Evolutionary conservation across 352 stramenopile genomes (phyloP).

Genomic region (Globisporangium solare): DNA sequence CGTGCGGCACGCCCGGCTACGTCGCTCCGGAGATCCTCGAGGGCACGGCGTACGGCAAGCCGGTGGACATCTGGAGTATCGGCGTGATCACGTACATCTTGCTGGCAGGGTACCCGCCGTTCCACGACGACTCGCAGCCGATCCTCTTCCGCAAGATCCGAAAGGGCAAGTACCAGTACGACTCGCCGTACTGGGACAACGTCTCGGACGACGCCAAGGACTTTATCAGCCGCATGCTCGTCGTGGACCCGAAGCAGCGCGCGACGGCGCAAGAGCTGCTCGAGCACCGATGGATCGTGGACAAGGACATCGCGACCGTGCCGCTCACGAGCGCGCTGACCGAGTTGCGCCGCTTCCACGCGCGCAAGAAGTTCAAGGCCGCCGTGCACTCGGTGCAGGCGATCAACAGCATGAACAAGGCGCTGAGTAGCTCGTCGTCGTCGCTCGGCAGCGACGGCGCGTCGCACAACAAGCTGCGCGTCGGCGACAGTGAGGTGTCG

Average conservation of each 20-base stretch:
- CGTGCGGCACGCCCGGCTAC: conserved; percentile 75
- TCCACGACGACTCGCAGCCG: conserved; percentile 93
- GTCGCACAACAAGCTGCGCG: conserved; percentile 14
- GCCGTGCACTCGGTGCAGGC: conserved; percentile 75
- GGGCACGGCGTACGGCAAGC: conserved; percentile 65
- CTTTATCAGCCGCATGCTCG: conserved; percentile 84
- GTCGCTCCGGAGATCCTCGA: conserved; percentile 78
- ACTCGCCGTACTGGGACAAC: conserved; percentile 88
- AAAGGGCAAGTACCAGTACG: conserved; percentile 84
- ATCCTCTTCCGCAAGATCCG: conserved; percentile 89
- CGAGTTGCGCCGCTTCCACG: conserved; percentile 77
- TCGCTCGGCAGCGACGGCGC: conserved; percentile 14
- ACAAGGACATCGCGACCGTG: conserved; percentile 60
- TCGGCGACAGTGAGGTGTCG: conserved; percentile 35
- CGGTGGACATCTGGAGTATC: conserved; percentile 88
- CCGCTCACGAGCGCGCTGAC: conserved; percentile 70
- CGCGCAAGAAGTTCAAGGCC: conserved; percentile 80
- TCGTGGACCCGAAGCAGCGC: conserved; percentile 73
- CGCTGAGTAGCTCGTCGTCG: conserved; percentile 29
- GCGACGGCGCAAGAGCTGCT: conserved; percentile 54
- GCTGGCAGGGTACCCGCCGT: conserved; percentile 79
- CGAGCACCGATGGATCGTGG: conserved; percentile 72
- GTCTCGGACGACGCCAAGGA: conserved; percentile 88
- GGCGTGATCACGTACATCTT: conserved; percentile 88
- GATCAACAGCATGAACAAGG: conserved; percentile 82